Percentiles rank a stretch among this genome's conserved stretches.
Evolutionary conservation across 768 basidiomycete genomes (phyloP).

Genomic region (Chalciporus chontae): DNA sequence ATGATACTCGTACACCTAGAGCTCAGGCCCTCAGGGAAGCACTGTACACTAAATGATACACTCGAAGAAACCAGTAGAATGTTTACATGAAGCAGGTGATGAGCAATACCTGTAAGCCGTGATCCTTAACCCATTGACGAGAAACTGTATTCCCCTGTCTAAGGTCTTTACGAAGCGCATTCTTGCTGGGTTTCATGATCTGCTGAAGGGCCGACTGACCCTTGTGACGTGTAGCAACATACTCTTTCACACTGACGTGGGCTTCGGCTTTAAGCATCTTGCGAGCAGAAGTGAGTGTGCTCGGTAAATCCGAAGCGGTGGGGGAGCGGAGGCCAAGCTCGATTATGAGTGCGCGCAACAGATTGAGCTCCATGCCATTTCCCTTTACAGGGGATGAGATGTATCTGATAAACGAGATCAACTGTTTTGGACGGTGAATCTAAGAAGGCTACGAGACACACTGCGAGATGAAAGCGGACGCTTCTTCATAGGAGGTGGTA

Average conservation of each 20-base stretch:
- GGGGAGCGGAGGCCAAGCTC: slow-evolving; percentile 63
- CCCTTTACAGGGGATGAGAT: slow-evolving; percentile 19
- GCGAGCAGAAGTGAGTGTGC: slow-evolving; percentile 63
- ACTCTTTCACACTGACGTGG: slow-evolving; percentile 72
- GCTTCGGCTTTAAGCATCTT: slow-evolving; percentile 60
- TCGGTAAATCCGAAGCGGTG: slow-evolving; percentile 46
- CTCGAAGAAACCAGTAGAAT: not conserved
- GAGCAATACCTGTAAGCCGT: slow-evolving; percentile 60
- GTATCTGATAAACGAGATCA: slow-evolving; percentile 12
- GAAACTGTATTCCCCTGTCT: slow-evolving; percentile 46
- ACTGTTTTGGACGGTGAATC: not conserved
- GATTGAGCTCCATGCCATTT: slow-evolving; percentile 39
- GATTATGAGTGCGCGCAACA: slow-evolving; percentile 72
- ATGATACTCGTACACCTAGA: not conserved
- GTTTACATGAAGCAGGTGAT: slow-evolving; percentile 45
- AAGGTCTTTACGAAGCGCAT: slow-evolving; percentile 59
- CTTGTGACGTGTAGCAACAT: slow-evolving; percentile 60
- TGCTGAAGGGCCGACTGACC: slow-evolving; percentile 58
- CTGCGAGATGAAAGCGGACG: slow-evolving; percentile 27
- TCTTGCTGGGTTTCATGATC: slow-evolving; percentile 61
- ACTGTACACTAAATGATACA: not conserved
- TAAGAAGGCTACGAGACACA: slow-evolving; percentile 3
- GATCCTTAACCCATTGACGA: slow-evolving; percentile 58
- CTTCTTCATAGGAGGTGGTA: slow-evolving; percentile 22
- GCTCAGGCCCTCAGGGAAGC: not conserved